Percentiles rank a stretch among this genome's conserved stretches.
These are phyloP conservation scores for Tuber umbilicatum DNA, from an alignment of 495 filamentous ascomycete species.

Conservation along the genomic window DNA sequence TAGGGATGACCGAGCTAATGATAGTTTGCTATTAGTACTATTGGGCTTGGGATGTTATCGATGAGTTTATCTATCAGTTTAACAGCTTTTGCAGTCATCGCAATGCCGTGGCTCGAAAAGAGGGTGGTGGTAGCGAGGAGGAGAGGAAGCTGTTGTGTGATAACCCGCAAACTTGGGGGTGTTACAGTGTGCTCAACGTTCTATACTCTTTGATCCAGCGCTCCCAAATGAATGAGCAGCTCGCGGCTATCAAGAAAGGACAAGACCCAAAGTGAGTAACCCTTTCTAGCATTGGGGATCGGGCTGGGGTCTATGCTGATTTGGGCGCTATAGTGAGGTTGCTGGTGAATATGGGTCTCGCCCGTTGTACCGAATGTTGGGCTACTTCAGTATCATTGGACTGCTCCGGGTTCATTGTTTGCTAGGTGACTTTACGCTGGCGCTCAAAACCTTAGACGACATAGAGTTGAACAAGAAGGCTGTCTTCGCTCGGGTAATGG, in stretches of 20 bases:
- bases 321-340: constrained; percentile 49
- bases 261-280: constrained; percentile 59
- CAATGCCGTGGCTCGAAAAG: constrained; percentile 75
- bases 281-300: background rate
- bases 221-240: constrained; percentile 95
- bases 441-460: constrained; percentile 96
- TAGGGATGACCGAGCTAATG: constrained; percentile 21
- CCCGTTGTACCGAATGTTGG: constrained; percentile 92
- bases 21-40: constrained; percentile 62
- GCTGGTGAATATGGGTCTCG: constrained; percentile 92
- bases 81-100: constrained; percentile 98
- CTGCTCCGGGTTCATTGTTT: constrained; percentile 93
- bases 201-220: constrained; percentile 97
- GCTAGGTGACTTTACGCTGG: constrained; percentile 94
- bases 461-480: constrained; percentile 99
- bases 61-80: constrained; percentile 99
- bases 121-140: constrained; percentile 70
- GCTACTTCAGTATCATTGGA: constrained; percentile 98
- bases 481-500: constrained; percentile 99
- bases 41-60: constrained; percentile 99
- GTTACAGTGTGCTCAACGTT: constrained; percentile 98
- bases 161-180: constrained; percentile 98
- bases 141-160: constrained; percentile 86
- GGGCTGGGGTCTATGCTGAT: background rate
- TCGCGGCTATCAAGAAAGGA: constrained; percentile 84